A percentile compares a stretch with the other conserved stretches of the same genome.
These are phyloP conservation scores for Yamadazyma oceani DNA, from an alignment of 1,139 yeast species.

Conservation along the genomic window DNA sequence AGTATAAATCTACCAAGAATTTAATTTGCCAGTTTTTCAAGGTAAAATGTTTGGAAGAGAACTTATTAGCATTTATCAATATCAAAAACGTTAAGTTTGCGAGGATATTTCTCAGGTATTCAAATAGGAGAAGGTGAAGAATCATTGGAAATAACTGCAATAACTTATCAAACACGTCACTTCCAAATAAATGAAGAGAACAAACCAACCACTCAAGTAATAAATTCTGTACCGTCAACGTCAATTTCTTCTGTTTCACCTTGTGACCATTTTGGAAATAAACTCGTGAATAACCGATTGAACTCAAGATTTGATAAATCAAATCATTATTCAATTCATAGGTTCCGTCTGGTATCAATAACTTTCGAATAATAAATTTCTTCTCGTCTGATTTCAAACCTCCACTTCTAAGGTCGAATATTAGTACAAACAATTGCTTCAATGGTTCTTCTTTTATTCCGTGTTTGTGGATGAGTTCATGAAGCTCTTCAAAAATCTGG, in stretches of 20 bases:
- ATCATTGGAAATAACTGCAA: constrained; percentile 27
- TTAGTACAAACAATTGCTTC: constrained; percentile 3
- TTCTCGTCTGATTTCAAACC: constrained; percentile 12
- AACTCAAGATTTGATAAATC: constrained; percentile 25
- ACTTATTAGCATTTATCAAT: constrained; percentile 16
- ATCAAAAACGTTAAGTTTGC: constrained; percentile 30
- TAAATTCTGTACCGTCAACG: constrained; percentile 22
- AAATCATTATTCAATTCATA: constrained; percentile 11
- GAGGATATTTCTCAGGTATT: constrained; percentile 32
- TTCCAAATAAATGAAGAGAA: constrained; percentile 29
- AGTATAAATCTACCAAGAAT: constrained; percentile 30
- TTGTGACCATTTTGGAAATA: constrained; percentile 24
- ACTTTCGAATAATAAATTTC: constrained; percentile 13
- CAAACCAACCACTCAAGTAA: constrained; percentile 35
- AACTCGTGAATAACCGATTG: constrained; percentile 30
- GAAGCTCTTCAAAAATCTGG: too few relatives aligned
- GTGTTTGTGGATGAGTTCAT: too few relatives aligned
- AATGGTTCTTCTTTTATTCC: background rate
- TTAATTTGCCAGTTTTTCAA: constrained; percentile 39
- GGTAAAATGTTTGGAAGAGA: constrained; percentile 9
- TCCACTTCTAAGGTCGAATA: constrained; percentile 2
- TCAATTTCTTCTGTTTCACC: constrained; percentile 24
- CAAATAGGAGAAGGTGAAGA: constrained; percentile 32
- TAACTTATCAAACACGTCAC: constrained; percentile 16
- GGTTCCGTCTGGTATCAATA: constrained; percentile 16